phyloP scores from a whole-genome alignment of 1,139 yeast genomes.

The Torulaspora globosa region DNA sequence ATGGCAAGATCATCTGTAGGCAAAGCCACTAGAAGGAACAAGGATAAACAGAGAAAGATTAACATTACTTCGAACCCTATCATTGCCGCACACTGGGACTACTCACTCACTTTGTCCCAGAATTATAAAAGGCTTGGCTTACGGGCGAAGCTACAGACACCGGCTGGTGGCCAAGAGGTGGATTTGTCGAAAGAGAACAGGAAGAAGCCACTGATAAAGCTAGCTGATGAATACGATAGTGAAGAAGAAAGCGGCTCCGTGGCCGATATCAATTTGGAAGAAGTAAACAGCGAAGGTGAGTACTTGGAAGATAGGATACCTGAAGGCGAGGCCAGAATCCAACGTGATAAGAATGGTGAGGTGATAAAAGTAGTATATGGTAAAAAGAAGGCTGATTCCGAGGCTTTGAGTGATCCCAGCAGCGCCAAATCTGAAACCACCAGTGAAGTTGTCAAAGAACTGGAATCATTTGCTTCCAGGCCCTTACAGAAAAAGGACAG shows the following conservation, averaged over 20 bases:
- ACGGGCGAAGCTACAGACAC: slow-evolving; percentile 56
- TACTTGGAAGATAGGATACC: slow-evolving; percentile 56
- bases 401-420: slow-evolving; percentile 25
- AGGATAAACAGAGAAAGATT: slow-evolving; percentile 63
- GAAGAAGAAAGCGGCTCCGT: slow-evolving; percentile 36
- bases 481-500: slow-evolving; percentile 53
- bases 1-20: slow-evolving; percentile 67
- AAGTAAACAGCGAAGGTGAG: slow-evolving; percentile 38
- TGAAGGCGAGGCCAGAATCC: slow-evolving; percentile 78
- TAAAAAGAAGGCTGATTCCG: slow-evolving; percentile 38
- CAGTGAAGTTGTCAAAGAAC: slow-evolving; percentile 57
- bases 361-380: slow-evolving; percentile 71
- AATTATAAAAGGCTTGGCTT: slow-evolving; percentile 78
- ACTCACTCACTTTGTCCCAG: slow-evolving; percentile 71
- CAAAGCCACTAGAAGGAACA: slow-evolving; percentile 63
- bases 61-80: slow-evolving; percentile 70
- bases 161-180: slow-evolving; percentile 66
- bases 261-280: slow-evolving; percentile 36
- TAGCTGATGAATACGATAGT: slow-evolving; percentile 37
- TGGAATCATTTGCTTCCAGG: slow-evolving; percentile 63
- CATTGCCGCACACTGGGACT: slow-evolving; percentile 89
- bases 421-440: slow-evolving; percentile 33
- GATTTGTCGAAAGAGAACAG: slow-evolving; percentile 37
- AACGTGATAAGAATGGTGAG: slow-evolving; percentile 69
- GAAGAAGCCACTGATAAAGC: slow-evolving; percentile 18